Base-by-base conservation (phyloP, 345 rosid species). In the Dipteronia dyeriana region DNA sequence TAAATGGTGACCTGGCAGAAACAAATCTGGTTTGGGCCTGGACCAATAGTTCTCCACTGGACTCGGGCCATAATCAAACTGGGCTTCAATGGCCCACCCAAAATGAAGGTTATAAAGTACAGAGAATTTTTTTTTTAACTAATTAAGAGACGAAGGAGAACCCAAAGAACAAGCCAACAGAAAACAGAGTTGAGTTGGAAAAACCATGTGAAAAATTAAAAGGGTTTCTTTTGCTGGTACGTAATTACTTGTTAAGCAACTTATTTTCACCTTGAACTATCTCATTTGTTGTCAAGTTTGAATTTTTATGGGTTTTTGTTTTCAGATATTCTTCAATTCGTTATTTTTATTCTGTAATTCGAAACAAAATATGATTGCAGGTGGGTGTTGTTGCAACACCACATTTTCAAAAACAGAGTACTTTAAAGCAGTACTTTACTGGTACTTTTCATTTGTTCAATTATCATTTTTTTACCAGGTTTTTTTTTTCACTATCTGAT, bases 111-210 rank as follows among this genome's bases (percentile, higher is more conserved):
- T 7, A 41, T 5, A 25, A 45, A 41, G 26, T 8, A 59, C n/a
- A 1, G 23, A 63, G 41, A 45, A 45, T 0, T 26, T 26, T n/a
- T n/a, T n/a, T 47, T 20, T 5, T 41, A 41, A 41, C 45, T 6
- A 41, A 41, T 31, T 34, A 34, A 13, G 16, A 43, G 34, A 45
- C 16, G 60, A 56, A 45, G 72, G 39, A 75, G 38, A 54, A 34
- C 71, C 78, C 62, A 54, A 75, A 63, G 41, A 23, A 45, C 49
- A 53, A 53, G 64, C 25, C 63, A 53, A 16, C 57, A 53, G 57
- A 53, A 14, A 16, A 16, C n/a, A 16, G n/a, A 59, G 63, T 20
- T 45, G 63, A n/a, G 63, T 59, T 59, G 26, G 20, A 38, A 60
- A 73, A 41, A 39, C 12, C 22, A 73, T 39, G 67, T 59, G 76